These are phyloP conservation scores for Oryza coarctata DNA, from an alignment of 176 grass and related monocot species.

Conservation along the genomic window DNA sequence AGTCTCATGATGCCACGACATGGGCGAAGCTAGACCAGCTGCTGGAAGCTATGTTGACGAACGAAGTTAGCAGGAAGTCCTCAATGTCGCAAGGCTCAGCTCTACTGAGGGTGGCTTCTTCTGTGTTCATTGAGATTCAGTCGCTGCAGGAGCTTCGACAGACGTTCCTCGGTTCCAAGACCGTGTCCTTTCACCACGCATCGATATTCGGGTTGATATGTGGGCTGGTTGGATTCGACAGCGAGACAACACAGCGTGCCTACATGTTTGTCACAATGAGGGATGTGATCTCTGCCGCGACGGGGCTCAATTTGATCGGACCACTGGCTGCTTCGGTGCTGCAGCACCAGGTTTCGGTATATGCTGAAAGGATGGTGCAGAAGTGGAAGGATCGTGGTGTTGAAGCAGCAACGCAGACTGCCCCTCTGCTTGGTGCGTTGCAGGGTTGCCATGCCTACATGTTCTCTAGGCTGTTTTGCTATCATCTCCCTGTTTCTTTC, in stretches of 20 bases:
- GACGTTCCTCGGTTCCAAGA: conserved; percentile 49
- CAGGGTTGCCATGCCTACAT: conserved; percentile 84
- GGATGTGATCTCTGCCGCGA: conserved; percentile 80
- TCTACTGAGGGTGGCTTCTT: conserved; percentile 60
- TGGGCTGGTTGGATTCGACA: conserved; percentile 61
- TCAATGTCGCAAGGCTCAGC: conserved; percentile 71
- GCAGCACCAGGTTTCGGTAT: conserved; percentile 64
- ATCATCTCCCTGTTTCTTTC: background rate
- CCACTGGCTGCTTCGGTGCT: conserved; percentile 78
- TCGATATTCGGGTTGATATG: conserved; percentile 75
- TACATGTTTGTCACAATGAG: conserved; percentile 84
- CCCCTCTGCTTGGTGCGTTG: conserved; percentile 61
- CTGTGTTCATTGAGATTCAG: conserved; percentile 64
- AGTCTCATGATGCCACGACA: conserved; percentile 39
- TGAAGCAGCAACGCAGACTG: conserved; percentile 60
- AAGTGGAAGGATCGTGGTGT: conserved; percentile 72
- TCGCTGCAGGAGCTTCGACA: conserved; percentile 51
- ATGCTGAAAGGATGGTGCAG: conserved; percentile 63
- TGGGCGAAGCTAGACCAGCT: conserved; percentile 67
- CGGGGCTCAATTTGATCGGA: conserved; percentile 79
- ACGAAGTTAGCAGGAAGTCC: conserved; percentile 76
- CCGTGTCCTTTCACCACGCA: conserved; percentile 63
- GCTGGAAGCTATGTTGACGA: conserved; percentile 78
- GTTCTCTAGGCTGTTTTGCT: conserved; percentile 84
- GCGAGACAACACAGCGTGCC: conserved; percentile 47